Conservation (phyloP, 352 stramenopile species). For the Pythium catenulatum region DNA sequence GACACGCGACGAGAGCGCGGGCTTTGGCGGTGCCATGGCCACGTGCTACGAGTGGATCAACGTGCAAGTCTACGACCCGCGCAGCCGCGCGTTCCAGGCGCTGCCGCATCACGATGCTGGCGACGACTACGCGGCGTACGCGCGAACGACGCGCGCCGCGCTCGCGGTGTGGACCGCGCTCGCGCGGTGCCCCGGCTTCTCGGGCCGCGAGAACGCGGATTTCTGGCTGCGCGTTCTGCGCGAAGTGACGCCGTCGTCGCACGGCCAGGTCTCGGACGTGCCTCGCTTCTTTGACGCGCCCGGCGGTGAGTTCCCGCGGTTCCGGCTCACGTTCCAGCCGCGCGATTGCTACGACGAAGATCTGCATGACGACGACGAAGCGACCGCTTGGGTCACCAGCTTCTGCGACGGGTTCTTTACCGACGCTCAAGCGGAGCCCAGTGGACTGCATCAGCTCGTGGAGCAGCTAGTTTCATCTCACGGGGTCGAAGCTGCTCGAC, state of each 20-base stretch:
- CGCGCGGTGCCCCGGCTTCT: not conserved
- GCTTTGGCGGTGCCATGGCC: not conserved
- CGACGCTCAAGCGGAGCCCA: not conserved
- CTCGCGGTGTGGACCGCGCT: not conserved
- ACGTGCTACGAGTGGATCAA: constrained; percentile 21
- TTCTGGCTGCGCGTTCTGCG: constrained; percentile 24
- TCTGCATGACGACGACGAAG: not conserved
- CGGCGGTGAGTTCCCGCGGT: not conserved
- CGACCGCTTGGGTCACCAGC: not conserved
- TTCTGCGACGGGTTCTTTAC: constrained; percentile 26
- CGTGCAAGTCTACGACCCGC: constrained; percentile 19
- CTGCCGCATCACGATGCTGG: not conserved
- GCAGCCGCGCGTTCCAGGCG: not conserved
- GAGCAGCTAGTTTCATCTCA: too few relatives aligned
- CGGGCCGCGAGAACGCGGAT: not conserved
- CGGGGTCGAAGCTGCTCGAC: too few relatives aligned
- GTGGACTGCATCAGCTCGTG: too few relatives aligned
- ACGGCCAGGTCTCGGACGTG: not conserved
- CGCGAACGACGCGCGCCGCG: not conserved
- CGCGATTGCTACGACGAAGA: constrained; percentile 42
- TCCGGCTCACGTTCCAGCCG: constrained; percentile 17
- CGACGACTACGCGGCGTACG: constrained; percentile 1
- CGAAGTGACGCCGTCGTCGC: not conserved
- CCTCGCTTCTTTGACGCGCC: not conserved
- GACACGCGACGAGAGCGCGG: not conserved